phyloP scores from a whole-genome alignment of 2,329 filamentous ascomycete genomes.

The Fonsecaea erecta region DNA sequence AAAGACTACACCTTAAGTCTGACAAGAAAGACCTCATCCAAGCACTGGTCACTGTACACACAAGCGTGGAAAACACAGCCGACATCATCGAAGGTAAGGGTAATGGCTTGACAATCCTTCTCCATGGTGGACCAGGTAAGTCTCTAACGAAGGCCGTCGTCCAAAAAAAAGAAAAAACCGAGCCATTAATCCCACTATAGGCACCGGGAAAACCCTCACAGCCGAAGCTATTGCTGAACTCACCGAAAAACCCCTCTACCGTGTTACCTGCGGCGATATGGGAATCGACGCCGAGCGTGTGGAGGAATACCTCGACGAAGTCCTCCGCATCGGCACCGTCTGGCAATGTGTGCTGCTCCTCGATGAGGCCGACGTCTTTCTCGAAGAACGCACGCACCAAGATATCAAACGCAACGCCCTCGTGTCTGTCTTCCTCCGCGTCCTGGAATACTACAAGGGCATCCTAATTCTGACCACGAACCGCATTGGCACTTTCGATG shows the following conservation, averaged over 20 bases:
- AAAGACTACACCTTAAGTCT: not conserved
- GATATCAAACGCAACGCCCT: constrained; percentile 38
- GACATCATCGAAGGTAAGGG: constrained; percentile 47
- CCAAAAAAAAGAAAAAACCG: too few relatives aligned
- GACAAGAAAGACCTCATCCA: constrained; percentile 43
- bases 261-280: constrained; percentile 49
- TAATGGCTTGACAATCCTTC: constrained; percentile 44
- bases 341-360: constrained; percentile 46
- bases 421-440: constrained; percentile 44
- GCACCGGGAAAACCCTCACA: constrained; percentile 50
- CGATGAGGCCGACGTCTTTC: constrained; percentile 41
- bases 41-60: constrained; percentile 39
- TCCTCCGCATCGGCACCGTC: constrained; percentile 43
- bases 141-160: too few relatives aligned
- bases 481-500: constrained; percentile 81
- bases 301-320: constrained; percentile 45
- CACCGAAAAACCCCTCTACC: constrained; percentile 47
- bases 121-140: constrained; percentile 46
- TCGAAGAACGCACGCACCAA: constrained; percentile 33
- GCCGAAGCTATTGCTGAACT: constrained; percentile 49
- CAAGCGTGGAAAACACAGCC: constrained; percentile 35
- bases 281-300: constrained; percentile 44
- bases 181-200: too few relatives aligned
- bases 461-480: constrained; percentile 55
- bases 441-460: constrained; percentile 47